Percentiles rank a stretch among this genome's conserved stretches.
Evolutionary conservation across 495 filamentous ascomycete genomes (phyloP).

Genomic region (Penicillium nucicola): DNA sequence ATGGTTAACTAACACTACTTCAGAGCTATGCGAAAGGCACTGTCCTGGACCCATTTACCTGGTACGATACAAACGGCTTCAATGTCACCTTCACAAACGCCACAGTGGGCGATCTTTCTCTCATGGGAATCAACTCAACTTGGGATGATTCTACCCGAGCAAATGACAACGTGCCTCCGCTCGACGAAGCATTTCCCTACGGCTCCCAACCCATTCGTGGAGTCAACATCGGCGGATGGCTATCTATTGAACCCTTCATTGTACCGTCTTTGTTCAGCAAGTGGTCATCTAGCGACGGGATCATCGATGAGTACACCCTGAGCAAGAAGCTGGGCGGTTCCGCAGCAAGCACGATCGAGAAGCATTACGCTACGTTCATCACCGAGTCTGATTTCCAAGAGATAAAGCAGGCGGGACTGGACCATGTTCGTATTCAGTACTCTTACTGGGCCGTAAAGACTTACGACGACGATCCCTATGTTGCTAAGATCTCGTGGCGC

Average conservation of each 20-base stretch:
- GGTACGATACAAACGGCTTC: constrained; percentile 89
- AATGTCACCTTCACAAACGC: constrained; percentile 90
- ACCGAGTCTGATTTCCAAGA: constrained; percentile 78
- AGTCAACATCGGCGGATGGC: constrained; percentile 93
- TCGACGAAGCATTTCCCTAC: constrained; percentile 72
- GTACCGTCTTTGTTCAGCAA: constrained; percentile 80
- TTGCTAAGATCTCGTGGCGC: constrained; percentile 84
- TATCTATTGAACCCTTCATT: constrained; percentile 92
- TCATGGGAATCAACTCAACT: constrained; percentile 84
- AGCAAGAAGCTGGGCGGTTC: constrained; percentile 61
- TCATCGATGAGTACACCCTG: constrained; percentile 89
- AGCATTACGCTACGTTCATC: constrained; percentile 88
- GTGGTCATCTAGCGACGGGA: constrained; percentile 57
- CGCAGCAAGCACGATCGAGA: constrained; percentile 65
- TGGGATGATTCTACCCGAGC: constrained; percentile 83
- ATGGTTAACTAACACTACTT: not conserved
- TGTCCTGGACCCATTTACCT: constrained; percentile 84
- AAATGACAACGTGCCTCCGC: constrained; percentile 74
- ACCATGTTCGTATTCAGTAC: constrained; percentile 93
- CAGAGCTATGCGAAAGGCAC: constrained; percentile 63
- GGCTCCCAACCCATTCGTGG: constrained; percentile 76
- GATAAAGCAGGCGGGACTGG: constrained; percentile 84
- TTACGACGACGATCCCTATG: constrained; percentile 84
- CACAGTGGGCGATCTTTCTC: constrained; percentile 76
- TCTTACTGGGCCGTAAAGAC: constrained; percentile 92